Evolutionary conservation across 2,329 filamentous ascomycete species (phyloP).

Genomic region (Corynespora cassiicola): DNA sequence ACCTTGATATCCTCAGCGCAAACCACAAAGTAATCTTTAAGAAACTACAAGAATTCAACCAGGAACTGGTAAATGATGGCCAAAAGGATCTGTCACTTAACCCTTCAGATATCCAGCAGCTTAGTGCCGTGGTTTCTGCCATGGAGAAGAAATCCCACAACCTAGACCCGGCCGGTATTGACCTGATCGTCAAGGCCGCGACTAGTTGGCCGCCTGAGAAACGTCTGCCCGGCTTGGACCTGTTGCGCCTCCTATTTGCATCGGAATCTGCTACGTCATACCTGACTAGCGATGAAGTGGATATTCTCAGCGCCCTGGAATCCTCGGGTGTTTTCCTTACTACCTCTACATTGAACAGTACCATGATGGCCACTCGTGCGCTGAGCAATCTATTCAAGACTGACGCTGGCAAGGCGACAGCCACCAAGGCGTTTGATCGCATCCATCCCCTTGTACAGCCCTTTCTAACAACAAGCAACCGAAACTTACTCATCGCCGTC

Average conservation of each 20-base stretch:
- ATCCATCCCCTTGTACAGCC: conserved; percentile 69
- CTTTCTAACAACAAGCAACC: conserved; percentile 65
- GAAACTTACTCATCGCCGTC: conserved; percentile 82
- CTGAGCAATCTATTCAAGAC: conserved; percentile 86
- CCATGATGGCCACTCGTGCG: conserved; percentile 84
- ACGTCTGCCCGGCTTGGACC: conserved; percentile 82
- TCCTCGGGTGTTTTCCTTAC: conserved; percentile 63
- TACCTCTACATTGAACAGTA: conserved; percentile 74
- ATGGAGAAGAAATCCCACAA: conserved; percentile 60
- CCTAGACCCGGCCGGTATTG: conserved; percentile 60
- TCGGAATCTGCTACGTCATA: conserved; percentile 70
- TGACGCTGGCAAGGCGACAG: conserved; percentile 67
- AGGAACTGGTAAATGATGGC: conserved; percentile 72
- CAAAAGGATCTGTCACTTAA: conserved; percentile 78
- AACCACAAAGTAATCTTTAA: conserved; percentile 75
- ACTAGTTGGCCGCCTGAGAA: conserved; percentile 82
- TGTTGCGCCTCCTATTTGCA: conserved; percentile 82
- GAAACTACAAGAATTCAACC: conserved; percentile 78
- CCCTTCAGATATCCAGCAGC: conserved; percentile 69
- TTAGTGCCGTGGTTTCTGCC: conserved; percentile 67
- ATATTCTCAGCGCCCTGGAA: conserved; percentile 68
- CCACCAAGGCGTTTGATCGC: conserved; percentile 64
- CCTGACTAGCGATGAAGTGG: conserved; percentile 59
- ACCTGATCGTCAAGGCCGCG: conserved; percentile 73
- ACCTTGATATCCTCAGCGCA: conserved; percentile 77